Conservation (phyloP, 2,329 filamentous ascomycete species). For the Cadophora malorum region DNA sequence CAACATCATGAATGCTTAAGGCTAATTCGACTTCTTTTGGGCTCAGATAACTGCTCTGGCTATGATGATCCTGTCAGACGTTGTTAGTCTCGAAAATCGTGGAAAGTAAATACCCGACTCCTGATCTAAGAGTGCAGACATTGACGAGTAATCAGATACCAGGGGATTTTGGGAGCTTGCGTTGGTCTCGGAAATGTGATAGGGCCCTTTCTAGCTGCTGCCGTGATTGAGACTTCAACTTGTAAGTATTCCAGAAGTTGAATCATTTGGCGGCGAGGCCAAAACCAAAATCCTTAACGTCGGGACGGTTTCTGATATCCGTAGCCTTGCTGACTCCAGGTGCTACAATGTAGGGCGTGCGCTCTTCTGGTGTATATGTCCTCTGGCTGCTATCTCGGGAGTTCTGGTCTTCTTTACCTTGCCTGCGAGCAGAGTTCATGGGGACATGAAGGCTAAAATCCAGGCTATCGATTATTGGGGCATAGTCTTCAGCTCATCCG, state of each 20-base stretch:
- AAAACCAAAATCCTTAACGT: no score
- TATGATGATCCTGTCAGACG: constrained; percentile 67
- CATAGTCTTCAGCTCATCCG: constrained; percentile 58
- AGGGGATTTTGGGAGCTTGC: constrained; percentile 51
- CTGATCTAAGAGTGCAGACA: background rate
- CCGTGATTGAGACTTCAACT: constrained; percentile 47
- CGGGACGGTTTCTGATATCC: no score
- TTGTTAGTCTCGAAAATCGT: constrained; percentile 63
- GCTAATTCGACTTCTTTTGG: background rate
- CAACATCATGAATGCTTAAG: no score
- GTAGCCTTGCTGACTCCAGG: background rate
- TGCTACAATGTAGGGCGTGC: constrained; percentile 46
- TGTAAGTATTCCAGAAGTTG: background rate
- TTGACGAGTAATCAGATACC: constrained; percentile 43
- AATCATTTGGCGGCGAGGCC: no score
- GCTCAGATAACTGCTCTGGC: constrained; percentile 57
- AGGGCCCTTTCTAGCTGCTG: constrained; percentile 53
- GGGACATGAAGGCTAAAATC: constrained; percentile 54
- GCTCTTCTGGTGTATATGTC: constrained; percentile 58
- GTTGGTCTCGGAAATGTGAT: constrained; percentile 51
- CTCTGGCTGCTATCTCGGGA: constrained; percentile 55
- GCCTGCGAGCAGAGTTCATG: constrained; percentile 58
- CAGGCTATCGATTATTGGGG: constrained; percentile 66
- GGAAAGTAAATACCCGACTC: constrained; percentile 53
- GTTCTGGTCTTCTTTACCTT: constrained; percentile 55